These are phyloP conservation scores for Fraxinus greggii DNA, from an alignment of 305 asterid species.

Conservation along the genomic window DNA sequence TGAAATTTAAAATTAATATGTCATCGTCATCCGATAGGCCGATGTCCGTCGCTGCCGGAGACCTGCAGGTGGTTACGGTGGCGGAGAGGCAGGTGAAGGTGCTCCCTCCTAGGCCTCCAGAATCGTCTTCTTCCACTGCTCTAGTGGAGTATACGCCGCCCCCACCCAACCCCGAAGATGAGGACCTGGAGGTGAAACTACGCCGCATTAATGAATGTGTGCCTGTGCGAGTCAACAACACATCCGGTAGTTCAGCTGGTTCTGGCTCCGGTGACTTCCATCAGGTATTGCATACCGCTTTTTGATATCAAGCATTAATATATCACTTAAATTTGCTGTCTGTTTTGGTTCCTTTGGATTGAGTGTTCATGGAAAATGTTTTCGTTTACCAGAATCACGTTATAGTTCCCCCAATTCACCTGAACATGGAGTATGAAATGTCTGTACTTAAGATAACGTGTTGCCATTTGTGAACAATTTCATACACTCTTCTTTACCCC, in stretches of 20 bases:
- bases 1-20: conserved; percentile 19
- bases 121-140: conserved; percentile 50
- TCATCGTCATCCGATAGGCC: conserved; percentile 50
- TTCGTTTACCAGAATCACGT: background rate
- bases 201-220: conserved; percentile 88
- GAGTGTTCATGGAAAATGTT: background rate
- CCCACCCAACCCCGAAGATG: conserved; percentile 67
- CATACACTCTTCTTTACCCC: background rate
- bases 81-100: conserved; percentile 44
- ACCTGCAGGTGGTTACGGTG: conserved; percentile 56
- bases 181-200: conserved; percentile 89
- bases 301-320: background rate
- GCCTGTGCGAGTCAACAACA: conserved; percentile 89
- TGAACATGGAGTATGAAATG: background rate
- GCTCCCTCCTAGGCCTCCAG: conserved; percentile 57
- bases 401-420: background rate
- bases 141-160: conserved; percentile 76
- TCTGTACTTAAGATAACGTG: background rate
- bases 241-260: conserved; percentile 98
- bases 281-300: conserved; percentile 53
- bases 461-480: background rate
- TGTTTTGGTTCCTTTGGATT: background rate
- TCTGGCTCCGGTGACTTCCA: conserved; percentile 99
- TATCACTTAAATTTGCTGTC: conserved; percentile 2
- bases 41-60: conserved; percentile 55